phyloP scores from a whole-genome alignment of 768 basidiomycete species.

The Favolaschia claudopus region DNA sequence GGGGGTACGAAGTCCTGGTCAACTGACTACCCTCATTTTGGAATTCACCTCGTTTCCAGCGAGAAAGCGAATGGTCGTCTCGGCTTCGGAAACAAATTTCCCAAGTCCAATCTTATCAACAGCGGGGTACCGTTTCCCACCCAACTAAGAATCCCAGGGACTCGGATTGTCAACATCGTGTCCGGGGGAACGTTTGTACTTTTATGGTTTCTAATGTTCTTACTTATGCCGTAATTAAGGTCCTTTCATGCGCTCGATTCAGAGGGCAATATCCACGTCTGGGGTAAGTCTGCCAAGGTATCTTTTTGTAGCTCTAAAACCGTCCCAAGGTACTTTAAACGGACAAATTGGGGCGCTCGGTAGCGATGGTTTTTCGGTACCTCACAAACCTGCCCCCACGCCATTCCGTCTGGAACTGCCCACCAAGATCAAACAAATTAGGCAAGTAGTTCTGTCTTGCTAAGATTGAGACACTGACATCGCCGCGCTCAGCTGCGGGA shows the following conservation, averaged over 20 bases:
- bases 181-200: conserved; percentile 82
- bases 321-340: conserved; percentile 65
- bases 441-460: conserved; percentile 47
- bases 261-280: conserved; percentile 74
- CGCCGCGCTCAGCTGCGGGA: conserved; percentile 66
- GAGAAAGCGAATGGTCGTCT: conserved; percentile 69
- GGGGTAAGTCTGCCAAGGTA: conserved; percentile 61
- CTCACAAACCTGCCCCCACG: conserved; percentile 53
- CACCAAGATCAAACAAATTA: conserved; percentile 64
- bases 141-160: conserved; percentile 64
- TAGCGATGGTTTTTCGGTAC: conserved; percentile 64
- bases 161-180: conserved; percentile 72
- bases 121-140: conserved; percentile 68
- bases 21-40: neutral
- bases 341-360: conserved; percentile 48
- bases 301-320: neutral
- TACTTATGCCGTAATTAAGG: conserved; percentile 49
- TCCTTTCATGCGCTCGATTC: conserved; percentile 89
- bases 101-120: conserved; percentile 33
- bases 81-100: conserved; percentile 52
- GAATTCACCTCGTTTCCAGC: conserved; percentile 47
- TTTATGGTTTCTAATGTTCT: neutral
- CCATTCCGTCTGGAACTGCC: conserved; percentile 72
- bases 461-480: neutral
- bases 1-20: conserved; percentile 49